phyloP scores from a whole-genome alignment of 768 basidiomycete genomes.

The Heimioporus sp. region DNA sequence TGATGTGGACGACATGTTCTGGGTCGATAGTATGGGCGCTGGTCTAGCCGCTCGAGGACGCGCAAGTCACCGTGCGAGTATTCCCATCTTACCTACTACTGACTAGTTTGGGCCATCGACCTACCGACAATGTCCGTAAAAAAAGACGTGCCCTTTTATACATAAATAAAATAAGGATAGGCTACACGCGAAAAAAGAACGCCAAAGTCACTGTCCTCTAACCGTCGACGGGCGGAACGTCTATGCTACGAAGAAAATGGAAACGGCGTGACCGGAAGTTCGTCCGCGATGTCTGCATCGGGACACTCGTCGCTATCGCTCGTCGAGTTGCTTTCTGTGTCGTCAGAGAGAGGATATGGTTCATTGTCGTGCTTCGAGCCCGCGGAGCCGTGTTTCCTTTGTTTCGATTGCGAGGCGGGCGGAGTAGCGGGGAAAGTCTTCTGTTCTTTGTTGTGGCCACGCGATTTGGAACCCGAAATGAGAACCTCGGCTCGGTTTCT shows the following conservation, averaged over 20 bases:
- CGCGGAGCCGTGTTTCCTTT: conserved; percentile 16
- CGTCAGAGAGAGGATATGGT: conserved; percentile 24
- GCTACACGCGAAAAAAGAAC: conserved; percentile 11
- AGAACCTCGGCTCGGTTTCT: conserved; percentile 20
- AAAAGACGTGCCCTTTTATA: conserved; percentile 5
- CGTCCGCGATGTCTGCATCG: conserved; percentile 22
- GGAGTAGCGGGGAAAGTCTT: conserved; percentile 19
- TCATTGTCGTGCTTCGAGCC: conserved; percentile 13
- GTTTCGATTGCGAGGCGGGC: conserved; percentile 21
- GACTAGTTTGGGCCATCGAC: not conserved
- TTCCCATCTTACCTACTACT: too few relatives aligned
- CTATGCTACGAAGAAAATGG: conserved; percentile 16
- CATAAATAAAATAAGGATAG: conserved; percentile 37
- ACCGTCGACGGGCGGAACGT: conserved; percentile 4
- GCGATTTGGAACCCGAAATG: conserved; percentile 12
- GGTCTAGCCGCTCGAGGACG: conserved; percentile 1
- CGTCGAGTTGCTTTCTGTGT: conserved; percentile 12
- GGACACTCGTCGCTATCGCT: conserved; percentile 21
- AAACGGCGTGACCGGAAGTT: conserved; percentile 21
- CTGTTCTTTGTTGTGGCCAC: conserved; percentile 11
- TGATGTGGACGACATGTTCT: conserved; percentile 42
- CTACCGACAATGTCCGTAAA: not conserved
- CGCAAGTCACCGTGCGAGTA: conserved; percentile 26
- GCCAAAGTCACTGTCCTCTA: conserved; percentile 9
- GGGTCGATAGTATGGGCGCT: not conserved